A percentile compares a stretch with the other conserved stretches of the same genome.
Evolutionary conservation across 768 basidiomycete genomes (phyloP).

Genomic region (Rubroboletus pulcherrimus): DNA sequence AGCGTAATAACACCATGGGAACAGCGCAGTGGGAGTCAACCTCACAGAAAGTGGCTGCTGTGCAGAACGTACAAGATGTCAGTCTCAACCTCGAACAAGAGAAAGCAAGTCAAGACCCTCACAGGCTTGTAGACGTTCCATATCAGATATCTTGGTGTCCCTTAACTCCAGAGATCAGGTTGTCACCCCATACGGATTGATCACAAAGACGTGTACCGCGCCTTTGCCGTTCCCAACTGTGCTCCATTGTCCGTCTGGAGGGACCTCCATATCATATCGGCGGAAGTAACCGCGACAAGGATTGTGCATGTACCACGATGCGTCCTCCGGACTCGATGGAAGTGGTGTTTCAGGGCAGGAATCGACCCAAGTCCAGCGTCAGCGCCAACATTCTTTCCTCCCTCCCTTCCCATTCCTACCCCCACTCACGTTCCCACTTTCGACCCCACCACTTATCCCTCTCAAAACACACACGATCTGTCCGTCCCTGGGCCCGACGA

Average conservation of each 20-base stretch:
- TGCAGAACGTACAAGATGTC: neutral
- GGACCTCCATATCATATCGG: conserved; percentile 46
- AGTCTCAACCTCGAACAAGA: neutral
- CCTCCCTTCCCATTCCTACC: neutral
- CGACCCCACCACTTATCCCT: neutral
- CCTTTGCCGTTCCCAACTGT: conserved; percentile 63
- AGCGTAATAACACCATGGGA: conserved; percentile 48
- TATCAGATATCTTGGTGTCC: conserved; percentile 42
- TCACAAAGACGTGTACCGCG: conserved; percentile 68
- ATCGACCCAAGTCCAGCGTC: neutral
- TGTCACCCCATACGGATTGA: conserved; percentile 73
- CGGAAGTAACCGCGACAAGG: conserved; percentile 67
- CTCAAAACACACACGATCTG: conserved; percentile 36
- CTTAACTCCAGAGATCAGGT: conserved; percentile 60
- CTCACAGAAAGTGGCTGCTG: conserved; percentile 53
- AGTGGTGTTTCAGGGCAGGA: neutral
- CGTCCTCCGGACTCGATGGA: conserved; percentile 8
- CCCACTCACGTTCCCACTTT: neutral
- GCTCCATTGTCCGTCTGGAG: conserved; percentile 62
- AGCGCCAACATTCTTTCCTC: conserved; percentile 1
- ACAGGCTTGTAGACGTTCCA: conserved; percentile 49
- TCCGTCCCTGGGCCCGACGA: conserved; percentile 52
- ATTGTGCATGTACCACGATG: conserved; percentile 60
- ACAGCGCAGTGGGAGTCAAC: conserved; percentile 37
- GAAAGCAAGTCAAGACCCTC: conserved; percentile 17